Percentiles rank a stretch among this genome's conserved stretches.
phyloP scores from a whole-genome alignment of 768 basidiomycete genomes.

The Hortiboletus flavorubellus region DNA sequence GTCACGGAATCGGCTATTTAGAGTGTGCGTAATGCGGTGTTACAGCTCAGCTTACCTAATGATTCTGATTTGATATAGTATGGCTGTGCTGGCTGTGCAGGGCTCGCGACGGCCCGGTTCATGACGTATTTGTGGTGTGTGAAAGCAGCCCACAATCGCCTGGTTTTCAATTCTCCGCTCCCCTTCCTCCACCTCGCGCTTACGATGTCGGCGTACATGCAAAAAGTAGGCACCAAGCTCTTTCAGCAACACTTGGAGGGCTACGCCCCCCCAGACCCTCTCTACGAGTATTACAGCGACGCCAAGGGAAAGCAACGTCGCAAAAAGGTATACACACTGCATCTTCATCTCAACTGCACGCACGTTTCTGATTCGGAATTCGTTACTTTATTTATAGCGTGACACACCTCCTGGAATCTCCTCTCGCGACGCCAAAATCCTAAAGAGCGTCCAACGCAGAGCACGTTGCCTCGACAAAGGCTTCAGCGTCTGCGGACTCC shows the following conservation, averaged over 20 bases:
- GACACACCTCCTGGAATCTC: constrained; percentile 74
- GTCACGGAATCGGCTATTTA: background rate
- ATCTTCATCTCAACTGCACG: constrained; percentile 27
- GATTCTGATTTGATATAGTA: no score
- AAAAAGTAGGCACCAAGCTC: constrained; percentile 53
- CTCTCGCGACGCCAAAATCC: constrained; percentile 66
- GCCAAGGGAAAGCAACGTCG: constrained; percentile 28
- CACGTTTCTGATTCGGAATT: constrained; percentile 24
- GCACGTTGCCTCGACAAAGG: constrained; percentile 89
- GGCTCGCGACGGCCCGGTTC: background rate
- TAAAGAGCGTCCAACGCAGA: constrained; percentile 69
- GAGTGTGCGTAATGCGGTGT: background rate
- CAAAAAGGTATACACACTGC: constrained; percentile 34
- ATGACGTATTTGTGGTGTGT: constrained; percentile 14
- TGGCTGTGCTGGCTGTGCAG: constrained; percentile 1
- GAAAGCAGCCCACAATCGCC: background rate
- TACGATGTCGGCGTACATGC: constrained; percentile 28
- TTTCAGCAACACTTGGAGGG: constrained; percentile 62
- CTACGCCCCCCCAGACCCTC: constrained; percentile 69
- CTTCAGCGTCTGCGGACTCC: constrained; percentile 73
- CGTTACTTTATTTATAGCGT: constrained; percentile 43
- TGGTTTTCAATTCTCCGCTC: background rate
- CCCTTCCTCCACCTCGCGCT: background rate
- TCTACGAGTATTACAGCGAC: constrained; percentile 51
- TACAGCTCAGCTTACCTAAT: background rate